Base-by-base conservation (phyloP, 148 eudicot species). In the Arctostaphylos glauca region DNA sequence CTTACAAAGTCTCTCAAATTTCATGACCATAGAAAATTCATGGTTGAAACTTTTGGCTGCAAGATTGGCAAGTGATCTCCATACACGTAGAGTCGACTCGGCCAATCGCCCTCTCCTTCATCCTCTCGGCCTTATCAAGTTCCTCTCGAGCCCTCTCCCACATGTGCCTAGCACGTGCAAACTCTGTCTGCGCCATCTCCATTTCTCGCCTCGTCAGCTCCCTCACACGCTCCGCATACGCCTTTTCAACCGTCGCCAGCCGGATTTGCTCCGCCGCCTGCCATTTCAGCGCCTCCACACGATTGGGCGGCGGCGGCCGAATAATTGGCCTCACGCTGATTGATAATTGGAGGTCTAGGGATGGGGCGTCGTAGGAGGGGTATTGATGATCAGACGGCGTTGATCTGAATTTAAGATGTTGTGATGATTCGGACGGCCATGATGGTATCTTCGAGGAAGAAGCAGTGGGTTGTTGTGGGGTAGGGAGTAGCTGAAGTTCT, bases 121-220 rank as follows among this genome's bases (percentile, higher is more conserved):
- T 74, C 56, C 86, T 90, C 85, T 95, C 91, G 0, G 89, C 98
- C 73, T 78, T 88, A 5, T 90, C 91, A 4, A 95, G 90, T 38
- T 93, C 98, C 5, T 94, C 95, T 0, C 91, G 84, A 6, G 98
- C 98, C 83, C 95, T 90, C 79, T 94, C 96, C 98, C 98, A 94
- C 86, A 90, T 73, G 54, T 80, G 84, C 73, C 98, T 87, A 3
- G 98, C 98, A 0, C 95, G 90, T 10, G 94, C 91, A 8, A 95
- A 94, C 88, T 95, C 98, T 0, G 94, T 86, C 77, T 95, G 98
- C 2, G 98, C 98, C 62, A 90, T 9, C 89, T 94, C 98, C 86
- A 94, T 91, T 84, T 95, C 98, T 2, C 92, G 73, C 84, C 93
- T 83, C 15, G 93, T 93, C 81, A 94, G 81, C 92, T 95, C 98